A percentile compares a stretch with the other conserved stretches of the same genome.
These are phyloP conservation scores for Wickerhamiella sorbophila DNA, from an alignment of 805 yeast species.

Conservation along the genomic window DNA sequence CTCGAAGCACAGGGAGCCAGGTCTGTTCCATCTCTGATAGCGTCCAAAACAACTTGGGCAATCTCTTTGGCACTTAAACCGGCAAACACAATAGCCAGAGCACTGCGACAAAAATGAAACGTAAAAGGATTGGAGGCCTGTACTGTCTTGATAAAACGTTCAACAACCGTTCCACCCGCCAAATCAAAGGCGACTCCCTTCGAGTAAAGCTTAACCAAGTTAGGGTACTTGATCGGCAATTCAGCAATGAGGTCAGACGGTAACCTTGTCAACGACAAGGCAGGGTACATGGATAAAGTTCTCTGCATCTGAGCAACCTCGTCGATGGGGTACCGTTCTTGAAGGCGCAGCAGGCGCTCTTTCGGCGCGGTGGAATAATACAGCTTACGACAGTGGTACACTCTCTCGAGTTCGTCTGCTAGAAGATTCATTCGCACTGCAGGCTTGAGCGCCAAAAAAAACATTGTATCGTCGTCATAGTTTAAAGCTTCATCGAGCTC, in stretches of 20 bases:
- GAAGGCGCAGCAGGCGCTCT: background rate
- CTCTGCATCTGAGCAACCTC: background rate
- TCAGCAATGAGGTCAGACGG: background rate
- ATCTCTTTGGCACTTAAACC: constrained; percentile 1
- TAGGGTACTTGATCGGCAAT: background rate
- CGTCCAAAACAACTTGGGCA: constrained; percentile 7
- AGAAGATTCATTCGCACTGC: background rate
- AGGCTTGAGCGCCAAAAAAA: background rate
- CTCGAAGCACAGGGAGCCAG: constrained; percentile 9
- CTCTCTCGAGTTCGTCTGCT: background rate
- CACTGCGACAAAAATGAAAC: background rate
- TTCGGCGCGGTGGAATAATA: background rate
- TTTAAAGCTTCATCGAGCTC: background rate
- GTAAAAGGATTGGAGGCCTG: background rate
- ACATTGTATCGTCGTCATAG: background rate
- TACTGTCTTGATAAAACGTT: background rate
- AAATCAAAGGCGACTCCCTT: background rate
- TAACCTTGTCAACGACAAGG: background rate
- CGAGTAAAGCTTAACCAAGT: background rate
- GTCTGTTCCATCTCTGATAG: constrained; percentile 8
- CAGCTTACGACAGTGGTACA: background rate
- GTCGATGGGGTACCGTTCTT: background rate
- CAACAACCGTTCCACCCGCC: background rate
- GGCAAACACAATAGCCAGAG: background rate
- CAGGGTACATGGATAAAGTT: background rate